Conservation (phyloP, 352 stramenopile genomes). For the Phytopythium boreale region DNA sequence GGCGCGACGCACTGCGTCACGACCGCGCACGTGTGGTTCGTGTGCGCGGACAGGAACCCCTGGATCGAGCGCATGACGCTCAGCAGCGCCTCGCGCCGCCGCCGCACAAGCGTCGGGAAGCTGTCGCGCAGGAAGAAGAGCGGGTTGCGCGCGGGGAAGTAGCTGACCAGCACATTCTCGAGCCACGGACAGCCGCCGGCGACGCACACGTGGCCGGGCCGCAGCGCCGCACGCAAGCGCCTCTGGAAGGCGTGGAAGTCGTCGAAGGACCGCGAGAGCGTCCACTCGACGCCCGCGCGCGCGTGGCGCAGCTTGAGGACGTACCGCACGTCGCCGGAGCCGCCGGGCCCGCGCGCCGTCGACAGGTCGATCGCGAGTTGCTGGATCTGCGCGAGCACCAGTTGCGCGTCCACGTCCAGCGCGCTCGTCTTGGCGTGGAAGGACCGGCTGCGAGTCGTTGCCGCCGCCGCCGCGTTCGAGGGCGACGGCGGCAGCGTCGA, state of each 20-base stretch:
- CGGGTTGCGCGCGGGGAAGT: constrained; percentile 24
- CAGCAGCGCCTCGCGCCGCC: constrained; percentile 22
- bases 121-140: constrained; percentile 16
- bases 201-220: constrained; percentile 44
- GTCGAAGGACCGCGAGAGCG: constrained; percentile 32
- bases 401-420: constrained; percentile 12
- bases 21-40: constrained; percentile 32
- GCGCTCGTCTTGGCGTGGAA: constrained; percentile 12
- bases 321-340: constrained; percentile 31
- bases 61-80: constrained; percentile 28
- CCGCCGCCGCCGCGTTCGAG: neutral
- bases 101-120: constrained; percentile 17
- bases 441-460: constrained; percentile 8
- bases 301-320: constrained; percentile 32
- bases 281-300: constrained; percentile 21
- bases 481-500: neutral
- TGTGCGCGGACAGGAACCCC: constrained; percentile 28
- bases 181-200: constrained; percentile 43
- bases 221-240: constrained; percentile 17
- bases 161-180: constrained; percentile 32
- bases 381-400: constrained; percentile 17
- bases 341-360: neutral
- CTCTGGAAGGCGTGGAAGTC: constrained; percentile 36
- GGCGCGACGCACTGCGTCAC: constrained; percentile 20
- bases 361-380: constrained; percentile 14